These are phyloP conservation scores for Colletotrichum godetiae DNA, from an alignment of 2,329 filamentous ascomycete species.

Conservation along the genomic window DNA sequence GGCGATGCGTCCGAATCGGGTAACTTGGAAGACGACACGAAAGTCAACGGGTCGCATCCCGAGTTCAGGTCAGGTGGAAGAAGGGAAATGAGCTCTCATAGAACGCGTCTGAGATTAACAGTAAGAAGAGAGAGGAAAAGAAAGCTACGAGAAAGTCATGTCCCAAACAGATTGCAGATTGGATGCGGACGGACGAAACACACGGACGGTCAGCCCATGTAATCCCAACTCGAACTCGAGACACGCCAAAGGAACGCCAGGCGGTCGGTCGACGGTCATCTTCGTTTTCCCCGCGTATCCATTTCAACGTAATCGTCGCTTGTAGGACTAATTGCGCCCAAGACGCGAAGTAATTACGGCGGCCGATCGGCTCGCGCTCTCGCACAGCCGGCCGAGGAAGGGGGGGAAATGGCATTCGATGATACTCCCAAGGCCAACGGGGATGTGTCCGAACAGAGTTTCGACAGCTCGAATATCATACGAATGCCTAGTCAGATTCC, in stretches of 20 bases:
- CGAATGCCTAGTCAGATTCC: background rate
- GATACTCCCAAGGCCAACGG: background rate
- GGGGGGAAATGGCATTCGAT: background rate
- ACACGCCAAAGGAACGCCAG: constrained; percentile 19
- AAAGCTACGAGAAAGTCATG: background rate
- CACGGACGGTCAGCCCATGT: constrained; percentile 21
- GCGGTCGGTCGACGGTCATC: background rate
- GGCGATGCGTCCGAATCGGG: background rate
- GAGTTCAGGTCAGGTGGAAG: background rate
- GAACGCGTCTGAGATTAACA: background rate
- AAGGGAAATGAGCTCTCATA: constrained; percentile 9
- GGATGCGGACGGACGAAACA: background rate
- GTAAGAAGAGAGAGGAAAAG: background rate
- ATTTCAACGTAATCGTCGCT: background rate
- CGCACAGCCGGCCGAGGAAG: background rate
- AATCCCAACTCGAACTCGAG: constrained; percentile 12
- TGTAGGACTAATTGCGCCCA: background rate
- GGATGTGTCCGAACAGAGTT: background rate
- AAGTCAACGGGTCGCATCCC: background rate
- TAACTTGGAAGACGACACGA: background rate
- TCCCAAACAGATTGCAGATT: constrained; percentile 3
- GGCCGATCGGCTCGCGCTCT: background rate
- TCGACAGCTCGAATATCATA: background rate
- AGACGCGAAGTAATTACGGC: background rate
- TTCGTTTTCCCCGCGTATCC: constrained; percentile 31